Evolutionary conservation across 306 rosid species (phyloP), one percentile per base, ranked within the genome.

Genomic region (Quillaja saponaria): DNA sequence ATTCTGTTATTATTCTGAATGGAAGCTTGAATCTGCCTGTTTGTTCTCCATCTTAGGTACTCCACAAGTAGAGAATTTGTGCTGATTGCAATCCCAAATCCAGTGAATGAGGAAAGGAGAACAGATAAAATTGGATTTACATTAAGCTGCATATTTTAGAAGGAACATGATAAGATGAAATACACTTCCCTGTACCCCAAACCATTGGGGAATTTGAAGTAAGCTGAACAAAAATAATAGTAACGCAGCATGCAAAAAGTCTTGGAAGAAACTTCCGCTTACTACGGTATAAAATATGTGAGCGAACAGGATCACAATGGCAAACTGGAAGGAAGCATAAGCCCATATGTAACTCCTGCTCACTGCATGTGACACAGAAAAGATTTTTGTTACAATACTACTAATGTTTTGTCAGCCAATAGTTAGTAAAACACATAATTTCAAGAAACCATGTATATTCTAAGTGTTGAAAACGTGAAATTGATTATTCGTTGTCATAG

Each of bases 261-360:
- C 19, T 18, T 11, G 58, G 55, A n/a, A 49, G 55, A 57, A 70
- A 46, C 6, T 18, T 72, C 47, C 68, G 66, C 95, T 85, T 88
- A 88, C 96, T n/a, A 88, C 67, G 10, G 90, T 71, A 70, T 85
- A 88, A 68, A 85, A 88, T 49, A 88, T 58, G 67, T 85, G 94
- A 55, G 88, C 96, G 74, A 85, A 81, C 51, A 88, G 79, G 78
- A 88, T 77, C 78, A 88, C 81, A 25, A 83, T 72, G 49, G 90
- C 94, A 18, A 88, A 88, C 86, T 88, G 96, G 85, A 88, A 88
- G 66, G 86, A 85, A 49, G 94, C 90, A 77, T 85, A 85, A 42
- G 90, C 90, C 96, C 96, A 88, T 62, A 83, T 77, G 83, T 79
- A 88, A 62, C 80, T 76, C 73, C 85, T 72, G 82, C 84, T 88